These are phyloP conservation scores for Trametes coccinea DNA, from an alignment of 768 basidiomycete genomes.

Conservation along the genomic window DNA sequence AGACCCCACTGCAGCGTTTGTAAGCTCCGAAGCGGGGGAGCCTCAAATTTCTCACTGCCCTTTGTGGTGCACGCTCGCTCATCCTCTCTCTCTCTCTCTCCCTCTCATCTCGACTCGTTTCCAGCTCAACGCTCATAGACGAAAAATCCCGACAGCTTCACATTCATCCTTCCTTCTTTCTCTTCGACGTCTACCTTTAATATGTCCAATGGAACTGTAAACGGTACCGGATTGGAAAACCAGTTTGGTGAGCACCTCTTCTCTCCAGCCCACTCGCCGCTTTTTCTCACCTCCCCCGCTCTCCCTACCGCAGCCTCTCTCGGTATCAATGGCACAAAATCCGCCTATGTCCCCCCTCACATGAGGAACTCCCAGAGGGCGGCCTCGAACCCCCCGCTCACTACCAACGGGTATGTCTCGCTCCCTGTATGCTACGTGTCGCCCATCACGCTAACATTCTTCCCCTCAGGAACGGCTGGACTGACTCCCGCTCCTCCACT, in stretches of 20 bases:
- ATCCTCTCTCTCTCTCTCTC: constrained; percentile 34
- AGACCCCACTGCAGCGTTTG: constrained; percentile 20
- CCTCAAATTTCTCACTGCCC: constrained; percentile 32
- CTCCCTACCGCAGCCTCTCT: constrained; percentile 57
- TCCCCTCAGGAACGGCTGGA: constrained; percentile 62
- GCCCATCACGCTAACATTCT: constrained; percentile 23
- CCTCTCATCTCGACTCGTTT: constrained; percentile 16
- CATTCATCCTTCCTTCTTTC: constrained; percentile 32
- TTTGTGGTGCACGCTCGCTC: constrained; percentile 38
- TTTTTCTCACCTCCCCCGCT: constrained; percentile 6
- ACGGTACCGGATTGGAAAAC: constrained; percentile 72
- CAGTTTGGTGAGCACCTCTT: constrained; percentile 60
- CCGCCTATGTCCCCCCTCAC: constrained; percentile 88
- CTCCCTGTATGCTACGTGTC: constrained; percentile 19
- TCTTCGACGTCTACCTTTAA: constrained; percentile 40
- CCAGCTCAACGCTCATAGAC: constrained; percentile 36
- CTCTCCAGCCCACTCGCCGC: background rate
- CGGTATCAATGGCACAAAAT: constrained; percentile 66
- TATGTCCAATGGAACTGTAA: constrained; percentile 94
- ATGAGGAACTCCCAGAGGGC: constrained; percentile 85
- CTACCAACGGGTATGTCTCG: constrained; percentile 52
- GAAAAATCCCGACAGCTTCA: constrained; percentile 28
- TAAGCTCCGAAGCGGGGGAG: constrained; percentile 22
- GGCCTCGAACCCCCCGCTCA: constrained; percentile 52
- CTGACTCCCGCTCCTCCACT: constrained; percentile 68